Evolutionary conservation across 2,329 filamentous ascomycete species (phyloP).

Genomic region (Lasiodiplodia hormozganensis): DNA sequence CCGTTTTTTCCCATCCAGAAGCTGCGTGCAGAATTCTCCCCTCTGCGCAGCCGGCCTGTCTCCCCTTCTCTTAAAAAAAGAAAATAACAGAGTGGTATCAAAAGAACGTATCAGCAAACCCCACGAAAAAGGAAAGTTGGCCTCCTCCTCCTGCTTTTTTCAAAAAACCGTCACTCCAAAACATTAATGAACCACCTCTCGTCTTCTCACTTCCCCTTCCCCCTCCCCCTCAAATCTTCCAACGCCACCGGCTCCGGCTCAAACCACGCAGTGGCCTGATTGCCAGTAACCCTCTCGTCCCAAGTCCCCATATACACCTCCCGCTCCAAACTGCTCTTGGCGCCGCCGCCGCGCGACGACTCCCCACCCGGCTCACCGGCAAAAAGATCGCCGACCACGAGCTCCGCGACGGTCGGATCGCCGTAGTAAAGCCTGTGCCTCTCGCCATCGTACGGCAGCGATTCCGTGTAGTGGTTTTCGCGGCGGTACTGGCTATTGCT

Average conservation of each 20-base stretch:
- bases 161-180: neutral
- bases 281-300: neutral
- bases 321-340: neutral
- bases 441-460: slow-evolving; percentile 5
- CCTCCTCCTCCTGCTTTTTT: neutral
- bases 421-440: slow-evolving; percentile 19
- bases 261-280: slow-evolving; percentile 27
- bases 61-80: neutral
- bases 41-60: neutral
- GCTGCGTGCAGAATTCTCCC: neutral
- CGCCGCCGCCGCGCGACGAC: neutral
- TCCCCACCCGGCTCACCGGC: neutral
- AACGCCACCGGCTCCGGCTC: slow-evolving; percentile 25
- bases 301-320: neutral
- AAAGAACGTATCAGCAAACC: slow-evolving; percentile 13
- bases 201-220: neutral
- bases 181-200: neutral
- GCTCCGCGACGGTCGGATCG: slow-evolving; percentile 11
- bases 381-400: slow-evolving; percentile 20
- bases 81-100: slow-evolving; percentile 13
- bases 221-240: slow-evolving; percentile 9
- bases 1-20: neutral
- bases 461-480: neutral
- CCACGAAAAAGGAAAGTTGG: neutral
- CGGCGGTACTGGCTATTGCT: neutral